A percentile compares a stretch with the other conserved stretches of the same genome.
Evolutionary conservation across 2,329 filamentous ascomycete species (phyloP).

Genomic region (Coniella lustricola): DNA sequence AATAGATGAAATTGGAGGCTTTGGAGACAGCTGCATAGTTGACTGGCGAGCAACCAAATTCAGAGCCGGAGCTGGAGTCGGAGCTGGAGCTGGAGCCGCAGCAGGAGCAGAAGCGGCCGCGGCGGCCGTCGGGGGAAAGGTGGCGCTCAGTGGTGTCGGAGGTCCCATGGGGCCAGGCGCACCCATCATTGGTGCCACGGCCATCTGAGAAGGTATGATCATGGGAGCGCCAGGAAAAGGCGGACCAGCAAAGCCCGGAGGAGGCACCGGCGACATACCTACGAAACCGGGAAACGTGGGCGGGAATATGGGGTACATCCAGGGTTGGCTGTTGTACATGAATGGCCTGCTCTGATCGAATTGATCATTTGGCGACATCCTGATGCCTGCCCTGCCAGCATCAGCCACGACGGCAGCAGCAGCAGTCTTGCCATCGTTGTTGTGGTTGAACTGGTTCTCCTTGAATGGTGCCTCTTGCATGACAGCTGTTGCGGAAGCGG

Average conservation of each 20-base stretch:
- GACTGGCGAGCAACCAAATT: slow-evolving; percentile 10
- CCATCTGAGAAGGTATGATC: slow-evolving; percentile 19
- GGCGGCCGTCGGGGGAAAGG: slow-evolving; percentile 7
- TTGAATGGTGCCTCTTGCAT: slow-evolving; percentile 15
- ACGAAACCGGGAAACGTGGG: slow-evolving; percentile 18
- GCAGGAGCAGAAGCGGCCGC: slow-evolving; percentile 15
- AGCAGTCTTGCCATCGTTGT: slow-evolving; percentile 7
- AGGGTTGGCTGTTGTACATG: slow-evolving; percentile 38
- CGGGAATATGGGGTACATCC: slow-evolving; percentile 30
- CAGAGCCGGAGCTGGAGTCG: too few relatives aligned
- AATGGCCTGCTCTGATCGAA: slow-evolving; percentile 41
- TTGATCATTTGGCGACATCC: slow-evolving; percentile 35
- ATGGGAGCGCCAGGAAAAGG: slow-evolving; percentile 16
- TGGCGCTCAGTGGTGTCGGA: slow-evolving; percentile 1
- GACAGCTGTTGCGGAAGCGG: slow-evolving; percentile 3
- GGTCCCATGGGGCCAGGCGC: slow-evolving; percentile 6
- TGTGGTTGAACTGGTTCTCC: slow-evolving; percentile 21
- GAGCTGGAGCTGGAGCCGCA: too few relatives aligned
- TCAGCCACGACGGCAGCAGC: slow-evolving; percentile 2
- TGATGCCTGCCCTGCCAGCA: slow-evolving; percentile 27
- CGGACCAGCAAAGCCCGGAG: slow-evolving; percentile 15
- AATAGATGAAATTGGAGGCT: slow-evolving; percentile 50
- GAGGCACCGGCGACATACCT: slow-evolving; percentile 13
- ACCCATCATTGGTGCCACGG: slow-evolving; percentile 18
- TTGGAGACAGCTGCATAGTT: slow-evolving; percentile 21